Percentiles rank a stretch among this genome's conserved stretches.
phyloP scores from a whole-genome alignment of 352 stramenopile genomes.

The Globisporangium orthogonon region DNA sequence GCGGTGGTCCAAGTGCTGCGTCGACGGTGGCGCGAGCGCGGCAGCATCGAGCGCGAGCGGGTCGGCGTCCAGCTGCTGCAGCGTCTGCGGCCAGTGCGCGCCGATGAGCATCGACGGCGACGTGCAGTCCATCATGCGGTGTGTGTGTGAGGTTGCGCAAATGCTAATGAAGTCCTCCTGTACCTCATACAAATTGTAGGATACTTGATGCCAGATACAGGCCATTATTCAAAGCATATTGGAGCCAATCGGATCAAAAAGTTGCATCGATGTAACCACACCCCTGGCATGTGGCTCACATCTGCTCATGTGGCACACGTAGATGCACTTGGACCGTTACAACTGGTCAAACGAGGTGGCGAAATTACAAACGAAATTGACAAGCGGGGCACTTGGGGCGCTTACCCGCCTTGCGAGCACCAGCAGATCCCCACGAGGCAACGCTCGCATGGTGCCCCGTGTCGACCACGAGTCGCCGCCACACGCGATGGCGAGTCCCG shows the following conservation, averaged over 20 bases:
- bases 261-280: no score
- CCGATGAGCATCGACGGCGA: slow-evolving; percentile 65
- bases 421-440: neutral
- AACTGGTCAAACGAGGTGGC: no score
- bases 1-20: slow-evolving; percentile 40
- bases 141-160: neutral
- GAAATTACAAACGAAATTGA: no score
- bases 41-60: slow-evolving; percentile 24
- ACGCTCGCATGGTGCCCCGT: neutral
- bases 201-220: no score
- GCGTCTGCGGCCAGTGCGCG: slow-evolving; percentile 36
- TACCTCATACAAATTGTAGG: no score
- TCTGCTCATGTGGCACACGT: no score
- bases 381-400: no score
- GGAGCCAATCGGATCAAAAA: no score
- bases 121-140: slow-evolving; percentile 52
- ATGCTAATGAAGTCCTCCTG: no score
- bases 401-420: no score
- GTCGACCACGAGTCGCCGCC: neutral
- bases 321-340: neutral
- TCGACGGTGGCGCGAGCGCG: neutral
- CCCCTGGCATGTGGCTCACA: no score
- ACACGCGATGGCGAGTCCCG: neutral
- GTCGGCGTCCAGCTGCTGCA: slow-evolving; percentile 15
- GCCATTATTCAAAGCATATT: no score